phyloP scores from a whole-genome alignment of 306 rosid species.

The Dalbergia oliveri region DNA sequence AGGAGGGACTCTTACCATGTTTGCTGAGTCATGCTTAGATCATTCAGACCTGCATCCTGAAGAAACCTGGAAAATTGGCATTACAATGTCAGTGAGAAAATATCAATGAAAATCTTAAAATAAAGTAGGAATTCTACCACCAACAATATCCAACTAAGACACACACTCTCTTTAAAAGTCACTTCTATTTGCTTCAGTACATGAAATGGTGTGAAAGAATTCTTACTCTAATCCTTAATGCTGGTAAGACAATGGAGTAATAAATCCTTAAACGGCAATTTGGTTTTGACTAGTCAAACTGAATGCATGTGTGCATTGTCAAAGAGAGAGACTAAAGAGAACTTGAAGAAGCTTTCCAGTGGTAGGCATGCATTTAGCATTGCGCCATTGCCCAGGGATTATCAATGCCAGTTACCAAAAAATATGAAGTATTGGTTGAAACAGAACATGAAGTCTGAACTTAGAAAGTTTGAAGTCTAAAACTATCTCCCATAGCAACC shows the following conservation, averaged over 20 bases:
- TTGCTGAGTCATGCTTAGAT: conserved; percentile 76
- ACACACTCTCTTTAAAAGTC: background rate
- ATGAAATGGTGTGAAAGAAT: background rate
- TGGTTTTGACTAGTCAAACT: no score
- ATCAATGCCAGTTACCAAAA: background rate
- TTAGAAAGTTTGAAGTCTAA: background rate
- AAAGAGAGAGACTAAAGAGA: background rate
- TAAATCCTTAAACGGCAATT: background rate
- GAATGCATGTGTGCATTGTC: no score
- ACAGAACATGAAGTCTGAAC: background rate
- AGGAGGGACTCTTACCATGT: conserved; percentile 72
- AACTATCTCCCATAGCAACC: background rate
- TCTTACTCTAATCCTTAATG: background rate
- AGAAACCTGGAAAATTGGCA: conserved; percentile 73
- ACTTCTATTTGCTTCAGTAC: background rate
- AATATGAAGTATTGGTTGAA: background rate
- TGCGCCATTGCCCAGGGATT: background rate
- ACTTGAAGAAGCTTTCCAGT: background rate
- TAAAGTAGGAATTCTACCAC: conserved; percentile 7
- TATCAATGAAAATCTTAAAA: conserved; percentile 25
- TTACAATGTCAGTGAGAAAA: conserved; percentile 22
- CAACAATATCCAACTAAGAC: background rate
- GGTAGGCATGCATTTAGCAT: background rate
- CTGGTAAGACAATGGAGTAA: background rate
- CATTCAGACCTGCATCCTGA: conserved; percentile 84